A percentile compares a stretch with the other conserved stretches of the same genome.
phyloP scores from a whole-genome alignment of 73 alveolate species.

The Stentor coeruleus region DNA sequence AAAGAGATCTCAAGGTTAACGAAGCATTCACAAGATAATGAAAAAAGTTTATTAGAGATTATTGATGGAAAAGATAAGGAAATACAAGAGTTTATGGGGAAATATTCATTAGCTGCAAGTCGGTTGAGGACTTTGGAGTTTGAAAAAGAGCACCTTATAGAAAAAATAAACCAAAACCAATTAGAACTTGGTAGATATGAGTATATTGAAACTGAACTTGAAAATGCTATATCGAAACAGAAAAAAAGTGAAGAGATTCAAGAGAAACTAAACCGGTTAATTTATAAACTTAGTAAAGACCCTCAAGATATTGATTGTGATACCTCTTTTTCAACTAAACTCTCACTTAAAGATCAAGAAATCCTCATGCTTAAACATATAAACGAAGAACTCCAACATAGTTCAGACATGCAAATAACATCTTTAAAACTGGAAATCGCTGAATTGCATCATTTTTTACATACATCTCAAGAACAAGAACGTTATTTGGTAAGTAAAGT shows the following conservation, averaged over 20 bases:
- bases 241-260: not conserved
- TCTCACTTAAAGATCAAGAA: not conserved
- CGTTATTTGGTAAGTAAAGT: no score
- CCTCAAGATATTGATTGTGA: not conserved
- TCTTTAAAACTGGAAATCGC: not conserved
- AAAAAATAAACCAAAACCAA: not conserved
- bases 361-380: not conserved
- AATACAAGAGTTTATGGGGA: not conserved
- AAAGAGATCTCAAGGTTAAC: not conserved
- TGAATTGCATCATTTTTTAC: not conserved
- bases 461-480: no score
- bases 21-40: not conserved
- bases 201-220: not conserved
- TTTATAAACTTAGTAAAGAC: not conserved
- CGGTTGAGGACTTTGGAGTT: not conserved
- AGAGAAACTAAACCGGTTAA: not conserved
- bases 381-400: not conserved
- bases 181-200: not conserved
- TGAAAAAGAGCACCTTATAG: not conserved
- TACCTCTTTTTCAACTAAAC: not conserved
- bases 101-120: not conserved
- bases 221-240: not conserved
- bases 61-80: not conserved
- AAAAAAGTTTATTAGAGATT: not conserved
- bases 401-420: not conserved